These are phyloP conservation scores for Hura crepitans DNA, from an alignment of 441 rosid species.

Conservation along the genomic window DNA sequence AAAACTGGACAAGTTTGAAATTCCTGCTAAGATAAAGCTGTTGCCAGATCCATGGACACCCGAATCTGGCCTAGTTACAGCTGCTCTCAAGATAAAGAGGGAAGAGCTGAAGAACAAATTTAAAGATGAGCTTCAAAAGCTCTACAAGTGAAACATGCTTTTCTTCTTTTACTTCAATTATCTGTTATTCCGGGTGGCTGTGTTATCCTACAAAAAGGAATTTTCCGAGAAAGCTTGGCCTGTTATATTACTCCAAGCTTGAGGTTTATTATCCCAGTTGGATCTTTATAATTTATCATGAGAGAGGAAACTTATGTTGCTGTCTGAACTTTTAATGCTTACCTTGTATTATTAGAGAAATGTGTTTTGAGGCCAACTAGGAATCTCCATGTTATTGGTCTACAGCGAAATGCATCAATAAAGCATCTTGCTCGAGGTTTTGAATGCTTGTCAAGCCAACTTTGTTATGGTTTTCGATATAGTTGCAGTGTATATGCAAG, in stretches of 20 bases:
- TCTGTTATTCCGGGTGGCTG: not conserved
- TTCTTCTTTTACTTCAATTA: not conserved
- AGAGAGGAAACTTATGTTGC: not conserved
- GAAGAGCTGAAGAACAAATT: constrained; percentile 64
- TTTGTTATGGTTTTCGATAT: not conserved
- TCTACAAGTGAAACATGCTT: constrained; percentile 37
- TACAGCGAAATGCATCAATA: not conserved
- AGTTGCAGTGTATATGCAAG: not conserved
- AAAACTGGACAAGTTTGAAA: constrained; percentile 68
- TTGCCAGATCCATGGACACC: constrained; percentile 83
- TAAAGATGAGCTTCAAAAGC: constrained; percentile 60
- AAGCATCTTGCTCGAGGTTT: not conserved
- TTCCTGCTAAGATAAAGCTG: constrained; percentile 73
- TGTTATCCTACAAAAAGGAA: not conserved
- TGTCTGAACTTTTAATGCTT: not conserved
- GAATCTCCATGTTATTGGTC: not conserved
- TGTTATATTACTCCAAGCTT: not conserved
- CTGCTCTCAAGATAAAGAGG: constrained; percentile 82
- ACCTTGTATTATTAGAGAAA: not conserved
- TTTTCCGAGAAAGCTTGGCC: not conserved
- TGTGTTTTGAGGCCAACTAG: not conserved
- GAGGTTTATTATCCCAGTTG: not conserved
- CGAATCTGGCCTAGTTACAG: constrained; percentile 76
- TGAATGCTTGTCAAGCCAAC: not conserved
- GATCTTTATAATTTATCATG: not conserved